Conservation (phyloP, 2,329 filamentous ascomycete species). For the Cadophora sp. region DNA sequence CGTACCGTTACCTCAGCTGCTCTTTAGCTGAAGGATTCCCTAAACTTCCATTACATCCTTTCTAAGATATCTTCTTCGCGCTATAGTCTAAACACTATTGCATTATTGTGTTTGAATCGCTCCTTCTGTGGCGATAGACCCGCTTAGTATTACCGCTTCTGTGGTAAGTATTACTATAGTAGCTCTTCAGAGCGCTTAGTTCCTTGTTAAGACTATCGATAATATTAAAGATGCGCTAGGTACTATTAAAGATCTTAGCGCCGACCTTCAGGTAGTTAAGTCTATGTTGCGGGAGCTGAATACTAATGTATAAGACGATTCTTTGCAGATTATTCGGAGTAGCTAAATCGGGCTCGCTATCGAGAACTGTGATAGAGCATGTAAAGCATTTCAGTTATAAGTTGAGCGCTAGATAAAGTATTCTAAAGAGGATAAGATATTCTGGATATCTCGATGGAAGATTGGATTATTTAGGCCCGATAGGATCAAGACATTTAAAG, state of each 20-base stretch:
- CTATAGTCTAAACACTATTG: neutral
- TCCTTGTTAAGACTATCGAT: conserved; percentile 9
- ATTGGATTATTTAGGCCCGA: neutral
- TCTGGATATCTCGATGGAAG: neutral
- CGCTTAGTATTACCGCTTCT: conserved; percentile 10
- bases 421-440: neutral
- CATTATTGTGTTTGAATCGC: neutral
- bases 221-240: conserved; percentile 8
- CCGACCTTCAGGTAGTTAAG: conserved; percentile 1
- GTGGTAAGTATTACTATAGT: conserved; percentile 1
- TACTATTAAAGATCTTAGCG: conserved; percentile 2
- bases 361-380: conserved; percentile 4
- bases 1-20: neutral
- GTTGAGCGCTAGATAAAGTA: neutral
- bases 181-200: conserved; percentile 9
- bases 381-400: neutral
- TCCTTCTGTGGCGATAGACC: neutral
- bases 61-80: neutral
- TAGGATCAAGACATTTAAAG: neutral
- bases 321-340: neutral
- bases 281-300: neutral
- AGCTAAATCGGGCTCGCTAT: neutral
- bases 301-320: neutral
- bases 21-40: neutral
- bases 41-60: neutral